Evolutionary conservation across 208 protist genomes (phyloP).

Genomic region (Naegleria gruberi): DNA sequence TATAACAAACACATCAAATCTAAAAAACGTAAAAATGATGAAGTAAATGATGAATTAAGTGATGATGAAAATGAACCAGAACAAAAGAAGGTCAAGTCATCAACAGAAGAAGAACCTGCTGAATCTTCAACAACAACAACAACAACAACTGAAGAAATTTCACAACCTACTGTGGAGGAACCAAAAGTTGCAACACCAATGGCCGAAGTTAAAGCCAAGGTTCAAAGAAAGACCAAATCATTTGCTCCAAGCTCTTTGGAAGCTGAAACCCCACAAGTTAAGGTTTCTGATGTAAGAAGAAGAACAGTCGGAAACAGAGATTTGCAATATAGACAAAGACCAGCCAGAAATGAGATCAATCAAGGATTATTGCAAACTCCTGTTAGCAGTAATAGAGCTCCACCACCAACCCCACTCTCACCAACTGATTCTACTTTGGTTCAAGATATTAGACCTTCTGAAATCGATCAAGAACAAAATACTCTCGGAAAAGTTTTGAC

Average conservation of each 20-base stretch:
- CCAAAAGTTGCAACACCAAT: too few species aligned
- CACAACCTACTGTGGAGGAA: too few species aligned
- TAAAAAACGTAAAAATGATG: background rate
- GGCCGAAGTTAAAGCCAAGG: background rate
- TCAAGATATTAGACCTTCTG: background rate
- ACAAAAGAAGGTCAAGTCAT: background rate
- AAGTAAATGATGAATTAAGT: background rate
- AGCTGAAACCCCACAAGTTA: background rate
- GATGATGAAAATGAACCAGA: background rate
- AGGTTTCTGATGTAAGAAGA: background rate
- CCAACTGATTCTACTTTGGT: background rate
- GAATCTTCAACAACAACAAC: background rate
- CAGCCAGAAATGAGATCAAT: background rate
- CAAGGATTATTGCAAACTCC: background rate
- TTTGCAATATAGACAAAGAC: background rate
- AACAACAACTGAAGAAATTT: background rate
- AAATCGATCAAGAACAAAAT: background rate
- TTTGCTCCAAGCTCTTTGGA: background rate
- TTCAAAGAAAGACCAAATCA: background rate
- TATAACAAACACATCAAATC: background rate
- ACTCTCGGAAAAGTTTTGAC: background rate
- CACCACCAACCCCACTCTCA: background rate
- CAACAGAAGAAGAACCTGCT: background rate
- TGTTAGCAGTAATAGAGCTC: background rate
- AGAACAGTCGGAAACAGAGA: background rate